These are phyloP conservation scores for Mucor indicus DNA, from an alignment of 371 early-diverging fungal species.

Conservation along the genomic window DNA sequence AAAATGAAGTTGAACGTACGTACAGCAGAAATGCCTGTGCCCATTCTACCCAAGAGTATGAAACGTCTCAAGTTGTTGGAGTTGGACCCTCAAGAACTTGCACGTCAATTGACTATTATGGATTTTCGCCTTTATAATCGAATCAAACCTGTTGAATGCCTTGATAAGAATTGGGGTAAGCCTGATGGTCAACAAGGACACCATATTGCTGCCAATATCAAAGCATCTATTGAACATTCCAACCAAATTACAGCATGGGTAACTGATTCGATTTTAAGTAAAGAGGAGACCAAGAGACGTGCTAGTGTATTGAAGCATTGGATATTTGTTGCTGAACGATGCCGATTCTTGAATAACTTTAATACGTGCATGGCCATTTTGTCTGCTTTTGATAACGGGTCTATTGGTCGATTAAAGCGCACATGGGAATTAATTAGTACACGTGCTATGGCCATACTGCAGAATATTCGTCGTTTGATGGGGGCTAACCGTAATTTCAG, in stretches of 20 bases:
- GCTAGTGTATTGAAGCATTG: slow-evolving; percentile 75
- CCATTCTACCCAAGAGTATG: slow-evolving; percentile 71
- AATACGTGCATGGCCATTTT: slow-evolving; percentile 86
- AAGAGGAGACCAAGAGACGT: slow-evolving; percentile 78
- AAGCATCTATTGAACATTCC: slow-evolving; percentile 62
- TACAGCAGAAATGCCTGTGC: slow-evolving; percentile 59
- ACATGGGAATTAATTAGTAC: slow-evolving; percentile 72
- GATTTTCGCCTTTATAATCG: slow-evolving; percentile 65
- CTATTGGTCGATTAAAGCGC: slow-evolving; percentile 82
- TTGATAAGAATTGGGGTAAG: slow-evolving; percentile 77
- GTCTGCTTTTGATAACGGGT: slow-evolving; percentile 82
- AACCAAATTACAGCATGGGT: slow-evolving; percentile 90
- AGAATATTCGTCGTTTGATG: slow-evolving; percentile 63
- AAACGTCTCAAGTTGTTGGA: slow-evolving; percentile 63
- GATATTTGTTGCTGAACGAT: slow-evolving; percentile 77
- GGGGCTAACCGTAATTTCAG: slow-evolving; percentile 77
- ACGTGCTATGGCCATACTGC: slow-evolving; percentile 43
- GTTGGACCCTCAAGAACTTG: slow-evolving; percentile 81
- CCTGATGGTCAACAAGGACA: no score
- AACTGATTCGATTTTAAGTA: slow-evolving; percentile 75
- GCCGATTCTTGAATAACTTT: slow-evolving; percentile 61
- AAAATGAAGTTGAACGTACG: slow-evolving; percentile 69
- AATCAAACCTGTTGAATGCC: slow-evolving; percentile 72
- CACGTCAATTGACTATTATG: slow-evolving; percentile 82
- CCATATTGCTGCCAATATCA: slow-evolving; percentile 61